Evolutionary conservation across 2,329 filamentous ascomycete species (phyloP), one percentile per base, ranked within the genome.

Genomic region (Cryphonectria naterciae): DNA sequence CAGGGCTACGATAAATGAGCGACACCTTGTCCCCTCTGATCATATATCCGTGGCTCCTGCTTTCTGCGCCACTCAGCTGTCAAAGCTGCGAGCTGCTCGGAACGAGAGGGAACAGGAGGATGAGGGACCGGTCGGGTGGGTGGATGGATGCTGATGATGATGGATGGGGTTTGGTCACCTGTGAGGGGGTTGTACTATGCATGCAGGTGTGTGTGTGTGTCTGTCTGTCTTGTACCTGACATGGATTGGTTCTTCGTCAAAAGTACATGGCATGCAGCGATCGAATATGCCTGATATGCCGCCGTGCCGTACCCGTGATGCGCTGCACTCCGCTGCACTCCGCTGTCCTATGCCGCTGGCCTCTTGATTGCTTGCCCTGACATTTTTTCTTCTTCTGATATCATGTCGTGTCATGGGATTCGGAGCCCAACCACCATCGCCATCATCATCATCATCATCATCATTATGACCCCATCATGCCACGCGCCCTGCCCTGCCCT

Each of bases 161-260:
- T 39, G 37, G 37, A n/a, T n/a, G n/a, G 37, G 37, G 11, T 39
- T 32, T 1, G 28, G 37, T 11, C 37, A 39, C 10, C 37, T 39
- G 37, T 39, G 37, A 39, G 37, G 37, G 37, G 37, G 37, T 39
- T 1, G 37, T 39, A 39, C 37, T 39, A 43, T 28, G 43, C 25
- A n/a, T 60, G 67, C 54, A 41, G 32, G 32, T 49, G 43, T 65
- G 46, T 39, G 49, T 39, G 32, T 43, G 22, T 56, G 54, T 39
- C 19, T 56, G 25, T 58, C 4, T 54, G 52, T 54, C n/a, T 28
- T 54, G 52, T 72, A 72, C 71, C 71, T 72, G 65, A 65, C 71
- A 72, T 72, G 71, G 71, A 67, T 69, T 35, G 25, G 28, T 32
- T n/a, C n/a, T 22, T 49, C 25, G 25, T 58, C 54, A 58, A 32